Conservation (phyloP, 495 filamentous ascomycete species). For the Poronia punctata region DNA sequence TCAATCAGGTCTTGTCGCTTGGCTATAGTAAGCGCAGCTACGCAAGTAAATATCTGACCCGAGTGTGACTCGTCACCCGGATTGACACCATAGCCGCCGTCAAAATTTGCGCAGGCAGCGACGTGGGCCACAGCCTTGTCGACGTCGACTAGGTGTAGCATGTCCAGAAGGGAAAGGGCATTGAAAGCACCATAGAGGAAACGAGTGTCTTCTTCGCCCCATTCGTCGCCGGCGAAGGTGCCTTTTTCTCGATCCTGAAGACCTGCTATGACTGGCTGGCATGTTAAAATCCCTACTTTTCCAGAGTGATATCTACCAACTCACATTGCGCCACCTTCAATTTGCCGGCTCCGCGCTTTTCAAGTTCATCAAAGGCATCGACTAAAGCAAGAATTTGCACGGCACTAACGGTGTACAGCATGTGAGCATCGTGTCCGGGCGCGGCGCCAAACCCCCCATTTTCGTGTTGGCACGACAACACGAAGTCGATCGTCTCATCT, state of each 20-base stretch:
- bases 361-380: constrained; percentile 78
- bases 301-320: constrained; percentile 15
- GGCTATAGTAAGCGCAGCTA: constrained; percentile 81
- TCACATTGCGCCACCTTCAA: constrained; percentile 68
- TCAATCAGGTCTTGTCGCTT: constrained; percentile 77
- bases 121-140: constrained; percentile 71
- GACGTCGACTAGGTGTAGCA: constrained; percentile 66
- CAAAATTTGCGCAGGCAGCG: constrained; percentile 77
- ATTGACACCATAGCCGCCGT: constrained; percentile 83
- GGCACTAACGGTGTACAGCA: constrained; percentile 89
- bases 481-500: constrained; percentile 77
- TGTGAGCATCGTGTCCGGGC: constrained; percentile 89
- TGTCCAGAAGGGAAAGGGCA: constrained; percentile 71
- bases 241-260: constrained; percentile 77
- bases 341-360: constrained; percentile 61
- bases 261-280: constrained; percentile 60
- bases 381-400: constrained; percentile 82
- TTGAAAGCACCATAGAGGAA: constrained; percentile 88
- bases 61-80: constrained; percentile 90
- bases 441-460: constrained; percentile 89
- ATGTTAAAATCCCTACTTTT: background rate
- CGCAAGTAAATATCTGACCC: constrained; percentile 89
- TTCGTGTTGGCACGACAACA: constrained; percentile 81
- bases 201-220: constrained; percentile 91
- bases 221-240: constrained; percentile 87